Conservation (phyloP, 2,329 filamentous ascomycete species). For the Aspergillus awamori region DNA sequence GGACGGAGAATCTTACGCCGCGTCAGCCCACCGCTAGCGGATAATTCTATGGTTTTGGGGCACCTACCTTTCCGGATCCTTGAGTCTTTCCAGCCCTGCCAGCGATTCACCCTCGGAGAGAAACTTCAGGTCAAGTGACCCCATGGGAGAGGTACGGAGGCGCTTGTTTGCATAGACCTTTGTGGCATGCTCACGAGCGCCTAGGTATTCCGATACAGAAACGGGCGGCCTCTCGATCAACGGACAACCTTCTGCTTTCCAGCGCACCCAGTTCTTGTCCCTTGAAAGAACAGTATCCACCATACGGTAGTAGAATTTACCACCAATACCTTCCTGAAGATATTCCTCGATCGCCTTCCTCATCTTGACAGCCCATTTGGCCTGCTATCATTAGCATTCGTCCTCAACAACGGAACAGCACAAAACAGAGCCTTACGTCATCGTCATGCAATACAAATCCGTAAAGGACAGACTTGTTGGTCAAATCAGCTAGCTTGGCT, state of each 20-base stretch:
- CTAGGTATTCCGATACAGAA: slow-evolving; percentile 67
- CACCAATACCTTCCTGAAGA: slow-evolving; percentile 76
- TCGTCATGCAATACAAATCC: slow-evolving; percentile 77
- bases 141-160: slow-evolving; percentile 68
- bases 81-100: slow-evolving; percentile 69
- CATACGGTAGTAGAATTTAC: slow-evolving; percentile 93
- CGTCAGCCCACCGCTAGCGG: slow-evolving; percentile 19
- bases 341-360: slow-evolving; percentile 80
- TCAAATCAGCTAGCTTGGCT: slow-evolving; percentile 70
- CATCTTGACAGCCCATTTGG: slow-evolving; percentile 81
- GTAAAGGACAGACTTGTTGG: slow-evolving; percentile 89
- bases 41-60: background rate
- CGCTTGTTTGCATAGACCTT: slow-evolving; percentile 72
- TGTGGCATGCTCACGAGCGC: slow-evolving; percentile 67
- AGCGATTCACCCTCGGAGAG: slow-evolving; percentile 67
- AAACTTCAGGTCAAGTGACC: slow-evolving; percentile 76
- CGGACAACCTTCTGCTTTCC: slow-evolving; percentile 94
- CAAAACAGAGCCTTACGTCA: slow-evolving; percentile 60
- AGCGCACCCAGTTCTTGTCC: slow-evolving; percentile 98
- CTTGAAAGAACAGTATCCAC: slow-evolving; percentile 93
- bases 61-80: slow-evolving; percentile 58
- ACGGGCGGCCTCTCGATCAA: slow-evolving; percentile 78
- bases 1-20: slow-evolving; percentile 62
- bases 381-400: slow-evolving; percentile 49
- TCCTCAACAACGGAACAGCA: background rate